Evolutionary conservation across 1,139 yeast species (phyloP).

Genomic region (Suhomyces anneliseae): DNA sequence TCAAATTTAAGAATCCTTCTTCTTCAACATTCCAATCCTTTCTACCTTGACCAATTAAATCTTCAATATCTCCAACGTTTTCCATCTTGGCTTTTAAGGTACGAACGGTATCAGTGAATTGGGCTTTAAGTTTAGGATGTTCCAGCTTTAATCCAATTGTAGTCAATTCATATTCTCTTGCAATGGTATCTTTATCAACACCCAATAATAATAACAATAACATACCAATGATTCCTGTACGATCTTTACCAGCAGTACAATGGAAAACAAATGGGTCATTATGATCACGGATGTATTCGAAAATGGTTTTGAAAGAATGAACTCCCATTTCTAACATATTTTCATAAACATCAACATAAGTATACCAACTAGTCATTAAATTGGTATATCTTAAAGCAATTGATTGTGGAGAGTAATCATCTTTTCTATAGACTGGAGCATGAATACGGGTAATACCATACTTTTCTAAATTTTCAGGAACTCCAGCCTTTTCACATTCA

Average conservation of each 20-base stretch:
- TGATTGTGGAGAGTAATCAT: slow-evolving; percentile 66
- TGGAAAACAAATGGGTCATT: slow-evolving; percentile 60
- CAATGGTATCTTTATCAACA: slow-evolving; percentile 63
- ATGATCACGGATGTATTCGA: slow-evolving; percentile 55
- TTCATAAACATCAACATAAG: slow-evolving; percentile 64
- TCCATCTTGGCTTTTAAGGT: slow-evolving; percentile 30
- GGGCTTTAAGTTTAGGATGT: slow-evolving; percentile 35
- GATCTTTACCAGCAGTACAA: slow-evolving; percentile 86
- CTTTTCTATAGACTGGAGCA: slow-evolving; percentile 58
- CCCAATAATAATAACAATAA: slow-evolving; percentile 62
- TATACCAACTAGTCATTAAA: slow-evolving; percentile 60
- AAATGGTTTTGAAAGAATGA: slow-evolving; percentile 46
- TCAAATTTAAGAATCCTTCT: slow-evolving; percentile 56
- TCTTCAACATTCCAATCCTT: slow-evolving; percentile 41
- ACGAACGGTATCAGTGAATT: slow-evolving; percentile 32
- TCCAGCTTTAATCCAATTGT: slow-evolving; percentile 62
- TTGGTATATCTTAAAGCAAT: slow-evolving; percentile 58
- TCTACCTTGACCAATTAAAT: slow-evolving; percentile 35
- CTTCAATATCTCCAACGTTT: slow-evolving; percentile 26
- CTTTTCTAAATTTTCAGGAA: slow-evolving; percentile 31
- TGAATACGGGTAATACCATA: slow-evolving; percentile 54
- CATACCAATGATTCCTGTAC: slow-evolving; percentile 78
- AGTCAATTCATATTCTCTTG: slow-evolving; percentile 75
- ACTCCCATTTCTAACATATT: slow-evolving; percentile 55
- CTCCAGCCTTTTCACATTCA: slow-evolving; percentile 57